Evolutionary conservation across 345 rosid genomes (phyloP).

Genomic region (Psidium guajava): DNA sequence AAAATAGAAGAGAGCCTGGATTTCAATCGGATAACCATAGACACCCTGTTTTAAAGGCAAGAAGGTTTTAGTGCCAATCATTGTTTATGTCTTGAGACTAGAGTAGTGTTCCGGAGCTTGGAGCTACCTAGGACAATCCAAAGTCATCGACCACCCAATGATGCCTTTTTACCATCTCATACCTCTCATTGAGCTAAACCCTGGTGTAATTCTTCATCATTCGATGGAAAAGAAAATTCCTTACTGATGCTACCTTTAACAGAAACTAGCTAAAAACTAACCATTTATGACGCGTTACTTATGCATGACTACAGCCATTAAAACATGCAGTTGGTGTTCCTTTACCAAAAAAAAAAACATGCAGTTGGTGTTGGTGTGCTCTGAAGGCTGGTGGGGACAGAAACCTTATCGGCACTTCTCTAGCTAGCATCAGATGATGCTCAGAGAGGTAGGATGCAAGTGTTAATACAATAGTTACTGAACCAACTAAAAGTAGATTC

Average conservation of each 20-base stretch:
- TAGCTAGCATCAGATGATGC: not conserved
- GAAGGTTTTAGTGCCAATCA: not conserved
- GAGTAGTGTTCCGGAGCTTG: not conserved
- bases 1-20: conserved; percentile 50
- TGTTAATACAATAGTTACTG: not conserved
- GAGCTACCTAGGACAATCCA: not conserved
- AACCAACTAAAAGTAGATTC: not conserved
- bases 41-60: conserved; percentile 15
- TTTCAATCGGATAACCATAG: conserved; percentile 46
- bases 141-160: not conserved
- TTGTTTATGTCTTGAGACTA: not conserved
- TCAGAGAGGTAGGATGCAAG: not conserved
- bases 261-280: not conserved
- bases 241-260: not conserved
- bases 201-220: not conserved
- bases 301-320: not conserved
- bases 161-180: not conserved
- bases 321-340: not conserved
- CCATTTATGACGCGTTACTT: not conserved
- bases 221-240: not conserved
- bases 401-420: not conserved
- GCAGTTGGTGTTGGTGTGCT: not conserved
- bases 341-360: too few relatives aligned
- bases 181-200: not conserved
- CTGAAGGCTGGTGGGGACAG: not conserved